Evolutionary conservation across 2,329 filamentous ascomycete genomes (phyloP).

Genomic region (Colletotrichum filicis): DNA sequence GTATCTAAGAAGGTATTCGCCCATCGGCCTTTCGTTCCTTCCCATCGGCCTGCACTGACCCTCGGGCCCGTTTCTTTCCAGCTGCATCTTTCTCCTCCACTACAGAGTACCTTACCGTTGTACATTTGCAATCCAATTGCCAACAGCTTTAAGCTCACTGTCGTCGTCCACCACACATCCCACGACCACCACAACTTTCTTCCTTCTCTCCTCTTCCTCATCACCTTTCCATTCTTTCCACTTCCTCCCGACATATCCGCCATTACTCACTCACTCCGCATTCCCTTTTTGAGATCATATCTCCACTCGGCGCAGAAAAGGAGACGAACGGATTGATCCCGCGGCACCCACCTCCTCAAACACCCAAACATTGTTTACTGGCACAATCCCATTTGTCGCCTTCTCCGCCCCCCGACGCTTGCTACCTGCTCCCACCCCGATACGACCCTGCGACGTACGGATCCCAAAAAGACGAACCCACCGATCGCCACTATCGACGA

Average conservation of each 20-base stretch:
- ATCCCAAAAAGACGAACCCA: slow-evolving; percentile 18
- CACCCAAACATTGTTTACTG: background rate
- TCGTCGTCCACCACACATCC: background rate
- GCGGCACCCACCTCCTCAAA: slow-evolving; percentile 9
- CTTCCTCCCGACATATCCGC: slow-evolving; percentile 5
- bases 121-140: background rate
- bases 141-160: background rate
- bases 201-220: background rate
- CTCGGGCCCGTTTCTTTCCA: background rate
- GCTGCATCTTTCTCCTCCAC: background rate
- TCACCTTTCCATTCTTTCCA: background rate
- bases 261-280: background rate
- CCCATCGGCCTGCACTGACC: background rate
- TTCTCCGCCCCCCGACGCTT: slow-evolving; percentile 3
- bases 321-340: background rate
- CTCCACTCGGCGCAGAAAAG: slow-evolving; percentile 10
- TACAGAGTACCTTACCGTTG: too few relatives aligned
- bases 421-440: slow-evolving; percentile 12
- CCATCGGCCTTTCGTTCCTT: background rate
- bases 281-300: background rate
- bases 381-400: background rate
- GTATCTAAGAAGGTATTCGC: background rate
- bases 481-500: slow-evolving; percentile 7
- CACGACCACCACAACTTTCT: background rate
- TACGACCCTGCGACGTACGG: slow-evolving; percentile 20